phyloP scores from a whole-genome alignment of 2,329 filamentous ascomycete species.

The Trichophyton rubrum region DNA sequence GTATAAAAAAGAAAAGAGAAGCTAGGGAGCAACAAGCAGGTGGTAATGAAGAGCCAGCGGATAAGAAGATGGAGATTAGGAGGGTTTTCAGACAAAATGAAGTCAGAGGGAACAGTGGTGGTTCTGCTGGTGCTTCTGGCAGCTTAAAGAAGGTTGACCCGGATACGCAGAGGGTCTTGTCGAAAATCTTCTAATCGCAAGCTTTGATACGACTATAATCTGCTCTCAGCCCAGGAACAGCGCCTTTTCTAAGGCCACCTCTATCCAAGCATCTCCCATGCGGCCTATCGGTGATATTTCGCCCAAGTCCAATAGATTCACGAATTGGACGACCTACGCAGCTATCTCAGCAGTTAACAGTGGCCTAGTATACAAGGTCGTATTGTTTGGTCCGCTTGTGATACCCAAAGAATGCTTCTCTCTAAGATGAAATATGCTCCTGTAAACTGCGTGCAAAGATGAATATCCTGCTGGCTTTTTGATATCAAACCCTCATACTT shows the following conservation, averaged over 20 bases:
- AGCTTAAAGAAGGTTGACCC: constrained; percentile 19
- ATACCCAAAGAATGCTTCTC: no score
- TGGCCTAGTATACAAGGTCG: no score
- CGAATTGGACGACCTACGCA: background rate
- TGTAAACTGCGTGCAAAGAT: no score
- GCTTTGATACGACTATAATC: background rate
- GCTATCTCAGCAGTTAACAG: no score
- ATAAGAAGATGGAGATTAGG: constrained; percentile 14
- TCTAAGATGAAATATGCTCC: no score
- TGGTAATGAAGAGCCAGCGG: constrained; percentile 10
- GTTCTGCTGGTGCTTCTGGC: constrained; percentile 4
- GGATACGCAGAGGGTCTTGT: constrained; percentile 33
- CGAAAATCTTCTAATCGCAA: constrained; percentile 32
- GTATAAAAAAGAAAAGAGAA: constrained; percentile 34
- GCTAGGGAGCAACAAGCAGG: constrained; percentile 25
- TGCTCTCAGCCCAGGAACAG: background rate
- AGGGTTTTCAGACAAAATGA: constrained; percentile 34
- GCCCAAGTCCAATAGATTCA: background rate
- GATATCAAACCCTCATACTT: no score
- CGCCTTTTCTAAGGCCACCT: background rate
- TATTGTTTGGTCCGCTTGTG: no score
- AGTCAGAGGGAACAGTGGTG: constrained; percentile 17
- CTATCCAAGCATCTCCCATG: background rate
- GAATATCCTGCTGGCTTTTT: no score
- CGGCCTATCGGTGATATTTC: background rate